phyloP scores from a whole-genome alignment of 179 eudicot species.

The Corrigiola litoralis region DNA sequence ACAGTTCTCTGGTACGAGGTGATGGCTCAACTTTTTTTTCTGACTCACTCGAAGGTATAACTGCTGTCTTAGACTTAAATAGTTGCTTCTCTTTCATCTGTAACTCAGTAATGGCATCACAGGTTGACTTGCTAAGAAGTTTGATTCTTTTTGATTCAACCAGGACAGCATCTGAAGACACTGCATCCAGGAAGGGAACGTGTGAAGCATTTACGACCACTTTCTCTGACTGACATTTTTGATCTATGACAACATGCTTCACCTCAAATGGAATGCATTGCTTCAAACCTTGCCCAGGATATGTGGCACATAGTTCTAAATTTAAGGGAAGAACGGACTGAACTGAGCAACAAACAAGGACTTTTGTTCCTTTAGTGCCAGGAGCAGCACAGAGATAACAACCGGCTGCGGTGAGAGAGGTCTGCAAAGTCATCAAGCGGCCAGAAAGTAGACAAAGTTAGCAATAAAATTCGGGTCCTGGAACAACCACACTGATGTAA shows the following conservation, averaged over 20 bases:
- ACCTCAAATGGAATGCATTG: conserved; percentile 31
- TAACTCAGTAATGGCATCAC: conserved; percentile 40
- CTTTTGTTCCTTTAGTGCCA: conserved; percentile 76
- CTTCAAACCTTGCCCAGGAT: conserved; percentile 17
- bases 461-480: not conserved
- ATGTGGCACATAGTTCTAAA: conserved; percentile 32
- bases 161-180: conserved; percentile 46
- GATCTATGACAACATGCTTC: conserved; percentile 42
- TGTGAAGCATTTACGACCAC: conserved; percentile 32
- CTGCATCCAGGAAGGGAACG: conserved; percentile 39
- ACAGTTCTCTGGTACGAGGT: conserved; percentile 12
- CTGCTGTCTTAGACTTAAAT: conserved; percentile 40
- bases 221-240: conserved; percentile 27
- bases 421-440: conserved; percentile 39
- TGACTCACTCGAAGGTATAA: conserved; percentile 18
- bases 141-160: conserved; percentile 49
- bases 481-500: not conserved
- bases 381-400: conserved; percentile 94
- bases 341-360: conserved; percentile 69
- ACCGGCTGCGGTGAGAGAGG: conserved; percentile 82
- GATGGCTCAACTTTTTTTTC: conserved; percentile 18
- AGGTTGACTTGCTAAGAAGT: conserved; percentile 57
- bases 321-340: conserved; percentile 41
- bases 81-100: conserved; percentile 49
- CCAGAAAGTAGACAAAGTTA: not conserved